Conservation (phyloP, 2,329 filamentous ascomycete species). For the Trichoderma lentiforme region DNA sequence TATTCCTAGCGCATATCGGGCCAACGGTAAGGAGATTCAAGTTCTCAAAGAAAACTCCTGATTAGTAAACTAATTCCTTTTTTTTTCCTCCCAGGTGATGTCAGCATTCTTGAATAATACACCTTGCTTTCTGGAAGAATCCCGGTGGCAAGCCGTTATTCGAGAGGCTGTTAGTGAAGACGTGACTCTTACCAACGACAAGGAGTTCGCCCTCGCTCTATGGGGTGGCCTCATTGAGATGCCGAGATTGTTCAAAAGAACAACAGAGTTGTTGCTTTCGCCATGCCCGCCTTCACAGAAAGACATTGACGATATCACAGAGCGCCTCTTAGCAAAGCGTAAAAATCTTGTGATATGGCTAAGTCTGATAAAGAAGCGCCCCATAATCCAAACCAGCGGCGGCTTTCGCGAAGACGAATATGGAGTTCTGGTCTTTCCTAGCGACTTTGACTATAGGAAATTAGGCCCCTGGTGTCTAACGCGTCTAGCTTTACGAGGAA, state of each 20-base stretch:
- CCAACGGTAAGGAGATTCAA: not conserved
- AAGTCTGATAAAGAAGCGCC: not conserved
- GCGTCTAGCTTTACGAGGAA: not conserved
- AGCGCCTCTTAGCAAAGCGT: not conserved
- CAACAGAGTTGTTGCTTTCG: not conserved
- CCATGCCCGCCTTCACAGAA: not conserved
- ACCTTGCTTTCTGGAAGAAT: conserved; percentile 1
- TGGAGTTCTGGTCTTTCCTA: not conserved
- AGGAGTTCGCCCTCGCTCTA: not conserved
- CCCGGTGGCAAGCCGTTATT: conserved; percentile 6
- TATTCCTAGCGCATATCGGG: conserved; percentile 8
- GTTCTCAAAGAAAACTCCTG: not conserved
- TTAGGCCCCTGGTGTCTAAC: conserved; percentile 10
- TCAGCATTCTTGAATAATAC: conserved; percentile 4
- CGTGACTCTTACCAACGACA: not conserved
- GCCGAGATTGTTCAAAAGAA: not conserved
- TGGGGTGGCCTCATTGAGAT: conserved; percentile 3
- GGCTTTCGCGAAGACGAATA: not conserved
- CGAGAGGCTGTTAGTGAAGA: conserved; percentile 7
- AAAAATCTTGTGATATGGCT: conserved; percentile 11
- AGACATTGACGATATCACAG: not conserved
- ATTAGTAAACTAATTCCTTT: not conserved
- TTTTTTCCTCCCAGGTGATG: not conserved
- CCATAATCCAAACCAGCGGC: not conserved
- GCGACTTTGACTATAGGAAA: not conserved